Base-by-base conservation (phyloP, 441 rosid species). In the Populus hybrid region DNA sequence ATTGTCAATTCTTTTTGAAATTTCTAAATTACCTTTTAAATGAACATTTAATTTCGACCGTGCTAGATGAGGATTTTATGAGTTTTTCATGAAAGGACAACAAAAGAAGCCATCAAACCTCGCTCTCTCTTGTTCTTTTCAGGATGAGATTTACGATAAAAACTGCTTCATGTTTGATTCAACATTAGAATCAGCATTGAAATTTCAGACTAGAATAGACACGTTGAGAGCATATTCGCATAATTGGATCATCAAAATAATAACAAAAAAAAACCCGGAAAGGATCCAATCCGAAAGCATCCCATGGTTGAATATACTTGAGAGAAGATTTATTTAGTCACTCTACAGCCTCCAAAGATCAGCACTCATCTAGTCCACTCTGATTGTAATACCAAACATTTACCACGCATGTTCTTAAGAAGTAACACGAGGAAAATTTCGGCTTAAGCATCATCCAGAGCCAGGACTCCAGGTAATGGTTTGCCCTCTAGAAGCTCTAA, bases 401-500 rank as follows among this genome's bases (percentile, higher is more conserved):
- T 38, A 38, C 46, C 46, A 38, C 2, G 46, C 46, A 38, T 38
- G 46, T 38, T 38, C 46, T 38, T 38, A 38, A 50, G 57, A 50
- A 46, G 57, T 14, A 14, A 14, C 57, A 14, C 57, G 32, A 10
- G 28, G 63, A 40, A 70, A 78, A 30, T 3, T 34, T 18, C 28
- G 10, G 81, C 28, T 89, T 80, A 90, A 20, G 95, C 96, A 6
- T 94, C 95, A 0, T 94, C 93, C 10, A 94, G 95, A 61, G 97
- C 98, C n/a, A 93, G 91, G 77, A 91, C 95, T n/a, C 97, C 98
- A 20, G 98, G 98, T 69, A 94, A 96, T 66, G 78, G 76, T 81
- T 94, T 94, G 8, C 98, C 98, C 79, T 94, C 98, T 1, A 94
- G 92, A 80, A 94, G 94, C 91, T 94, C 98, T 82, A 94, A 85